A percentile compares a stretch with the other conserved stretches of the same genome.
phyloP scores from a whole-genome alignment of 495 filamentous ascomycete species.

The Hypoxylon perforatum region DNA sequence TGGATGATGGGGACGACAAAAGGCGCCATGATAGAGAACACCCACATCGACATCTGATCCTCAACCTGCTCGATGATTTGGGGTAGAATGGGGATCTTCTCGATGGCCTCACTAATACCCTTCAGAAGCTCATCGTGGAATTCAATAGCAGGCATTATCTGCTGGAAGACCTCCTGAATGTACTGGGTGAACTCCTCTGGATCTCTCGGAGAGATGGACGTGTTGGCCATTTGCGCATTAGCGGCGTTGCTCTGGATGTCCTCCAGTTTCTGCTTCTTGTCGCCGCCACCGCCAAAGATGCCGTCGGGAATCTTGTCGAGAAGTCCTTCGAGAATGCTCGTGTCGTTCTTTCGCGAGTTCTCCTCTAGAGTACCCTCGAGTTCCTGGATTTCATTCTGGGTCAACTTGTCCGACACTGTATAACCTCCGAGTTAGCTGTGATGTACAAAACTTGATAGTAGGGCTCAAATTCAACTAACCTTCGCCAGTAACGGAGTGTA shows the following conservation, averaged over 20 bases:
- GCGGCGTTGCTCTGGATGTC: conserved; percentile 75
- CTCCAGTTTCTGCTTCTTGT: conserved; percentile 73
- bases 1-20: conserved; percentile 85
- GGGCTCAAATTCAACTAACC: conserved; percentile 34
- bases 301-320: conserved; percentile 81
- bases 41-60: conserved; percentile 83
- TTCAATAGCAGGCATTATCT: conserved; percentile 86
- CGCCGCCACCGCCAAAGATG: conserved; percentile 73
- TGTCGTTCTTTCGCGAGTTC: conserved; percentile 62
- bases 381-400: conserved; percentile 84
- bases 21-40: conserved; percentile 86
- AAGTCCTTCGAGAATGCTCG: conserved; percentile 77
- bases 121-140: conserved; percentile 90
- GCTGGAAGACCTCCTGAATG: conserved; percentile 71
- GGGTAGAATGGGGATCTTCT: conserved; percentile 82
- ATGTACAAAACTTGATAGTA: background rate
- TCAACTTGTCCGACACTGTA: conserved; percentile 81
- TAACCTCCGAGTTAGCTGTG: conserved; percentile 18
- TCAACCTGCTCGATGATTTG: conserved; percentile 82
- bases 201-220: conserved; percentile 73
- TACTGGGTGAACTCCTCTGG: conserved; percentile 80
- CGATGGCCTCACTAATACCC: conserved; percentile 77
- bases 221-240: conserved; percentile 72
- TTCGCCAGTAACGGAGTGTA: conserved; percentile 90
- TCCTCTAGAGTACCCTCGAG: conserved; percentile 79